These are phyloP conservation scores for Hysterium pulicare DNA, from an alignment of 2,329 filamentous ascomycete species.

Conservation along the genomic window DNA sequence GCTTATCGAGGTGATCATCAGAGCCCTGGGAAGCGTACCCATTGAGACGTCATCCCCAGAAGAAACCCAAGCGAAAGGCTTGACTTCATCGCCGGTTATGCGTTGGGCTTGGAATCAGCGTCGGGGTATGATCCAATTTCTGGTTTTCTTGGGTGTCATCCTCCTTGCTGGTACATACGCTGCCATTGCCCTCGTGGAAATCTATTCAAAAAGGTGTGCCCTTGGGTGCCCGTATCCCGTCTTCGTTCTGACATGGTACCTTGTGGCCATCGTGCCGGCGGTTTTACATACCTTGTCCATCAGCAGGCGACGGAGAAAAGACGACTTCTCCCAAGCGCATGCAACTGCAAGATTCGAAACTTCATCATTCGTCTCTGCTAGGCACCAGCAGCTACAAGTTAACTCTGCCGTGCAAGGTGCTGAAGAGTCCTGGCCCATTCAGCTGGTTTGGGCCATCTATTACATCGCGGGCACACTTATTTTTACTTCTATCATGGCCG, in stretches of 20 bases:
- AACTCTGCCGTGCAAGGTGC: conserved; percentile 23
- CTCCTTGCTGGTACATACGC: conserved; percentile 14
- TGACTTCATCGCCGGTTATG: conserved; percentile 7
- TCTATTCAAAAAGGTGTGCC: conserved; percentile 28
- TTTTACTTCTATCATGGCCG: conserved; percentile 33
- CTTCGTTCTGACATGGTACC: conserved; percentile 24
- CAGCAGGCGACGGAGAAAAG: conserved; percentile 3
- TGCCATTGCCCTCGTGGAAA: conserved; percentile 22
- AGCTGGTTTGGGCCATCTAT: conserved; percentile 31
- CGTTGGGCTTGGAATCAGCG: conserved; percentile 7
- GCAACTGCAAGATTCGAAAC: not conserved
- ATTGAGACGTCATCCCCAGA: conserved; percentile 6
- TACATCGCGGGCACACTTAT: conserved; percentile 32
- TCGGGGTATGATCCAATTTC: not conserved
- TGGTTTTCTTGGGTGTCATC: not conserved
- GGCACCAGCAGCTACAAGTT: not conserved
- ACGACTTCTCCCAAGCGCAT: conserved; percentile 2
- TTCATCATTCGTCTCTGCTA: too few relatives aligned
- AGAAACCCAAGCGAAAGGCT: conserved; percentile 6
- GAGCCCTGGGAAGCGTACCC: conserved; percentile 21
- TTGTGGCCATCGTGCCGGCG: conserved; percentile 22
- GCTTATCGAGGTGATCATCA: conserved; percentile 20
- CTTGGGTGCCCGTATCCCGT: conserved; percentile 29
- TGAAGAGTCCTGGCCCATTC: conserved; percentile 26
- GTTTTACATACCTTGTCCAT: conserved; percentile 19